Evolutionary conservation across 257 asterid species (phyloP), one percentile per base, ranked within the genome.

Genomic region (Thymus quinquecostatus): DNA sequence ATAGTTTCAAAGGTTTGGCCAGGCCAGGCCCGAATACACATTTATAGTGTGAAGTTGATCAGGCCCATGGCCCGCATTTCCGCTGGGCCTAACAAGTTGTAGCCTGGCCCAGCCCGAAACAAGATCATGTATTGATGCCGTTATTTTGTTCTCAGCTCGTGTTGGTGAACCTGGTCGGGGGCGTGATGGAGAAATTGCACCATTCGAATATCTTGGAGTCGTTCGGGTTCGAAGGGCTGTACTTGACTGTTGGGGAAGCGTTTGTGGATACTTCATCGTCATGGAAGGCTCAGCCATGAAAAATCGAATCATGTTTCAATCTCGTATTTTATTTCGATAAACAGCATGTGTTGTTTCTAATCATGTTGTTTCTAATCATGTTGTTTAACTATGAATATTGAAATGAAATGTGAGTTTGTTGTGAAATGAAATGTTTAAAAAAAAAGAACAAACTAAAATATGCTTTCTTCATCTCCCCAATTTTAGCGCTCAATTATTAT

Each of bases 181-280:
- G 83, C 21, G 98, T 92, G 21, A 85, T 81, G 87, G 98, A 92
- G 76, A 92, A 92, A 78, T 71, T 92, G 74, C 86, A 89, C 49
- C 69, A 72, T 27, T 86, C 96, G 3, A 74, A 82, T 6, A 57
- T 82, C 29, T 80, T 89, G 83, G 86, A 86, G 66, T 64, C 85
- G 2, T 89, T 89, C 38, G 84, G 80, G 4, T 43, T 60, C 11
- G 86, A 86, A 45, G 96, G 92, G 41, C 68, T 92, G 14, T 92
- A 92, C 77, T 77, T 92, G 55, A 79, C 91, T 0, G 92, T 92
- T 64, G 95, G 83, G 60, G 96, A 92, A 80, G 98, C 98, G 0
- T 87, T 89, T 8, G 78, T 80, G 2, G 90, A 86, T 60, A 84
- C 88, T 62, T 85, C 96, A 1, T 77, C 88, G 44, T 67, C 91